A percentile compares a stretch with the other conserved stretches of the same genome.
phyloP scores from a whole-genome alignment of 768 basidiomycete species.

The Boletus rufocinnamomeus region DNA sequence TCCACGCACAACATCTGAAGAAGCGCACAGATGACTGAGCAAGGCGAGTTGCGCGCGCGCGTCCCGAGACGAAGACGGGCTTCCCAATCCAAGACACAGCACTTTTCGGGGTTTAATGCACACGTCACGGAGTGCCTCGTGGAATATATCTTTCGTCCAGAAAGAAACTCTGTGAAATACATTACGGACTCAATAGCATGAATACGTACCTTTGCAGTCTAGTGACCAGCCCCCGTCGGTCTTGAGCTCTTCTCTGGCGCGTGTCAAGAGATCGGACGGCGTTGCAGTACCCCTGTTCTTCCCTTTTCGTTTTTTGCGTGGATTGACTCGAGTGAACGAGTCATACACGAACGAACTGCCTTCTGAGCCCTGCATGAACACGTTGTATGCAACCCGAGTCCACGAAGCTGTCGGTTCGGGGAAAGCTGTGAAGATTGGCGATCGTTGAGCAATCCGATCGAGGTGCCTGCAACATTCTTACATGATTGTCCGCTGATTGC shows the following conservation, averaged over 20 bases:
- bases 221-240: slow-evolving; percentile 52
- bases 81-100: slow-evolving; percentile 75
- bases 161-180: not conserved
- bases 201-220: slow-evolving; percentile 55
- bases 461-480: not conserved
- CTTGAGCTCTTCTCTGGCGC: slow-evolving; percentile 47
- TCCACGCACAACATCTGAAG: slow-evolving; percentile 60
- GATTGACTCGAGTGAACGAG: slow-evolving; percentile 52
- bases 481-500: not conserved
- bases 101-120: slow-evolving; percentile 36
- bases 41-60: slow-evolving; percentile 71
- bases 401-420: not conserved
- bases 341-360: slow-evolving; percentile 40
- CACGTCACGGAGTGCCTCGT: slow-evolving; percentile 33
- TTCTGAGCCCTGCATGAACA: slow-evolving; percentile 19
- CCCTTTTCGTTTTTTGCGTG: slow-evolving; percentile 53
- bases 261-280: slow-evolving; percentile 42
- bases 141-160: slow-evolving; percentile 37
- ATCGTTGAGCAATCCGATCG: not conserved
- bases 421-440: not conserved
- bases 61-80: slow-evolving; percentile 61
- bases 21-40: slow-evolving; percentile 54
- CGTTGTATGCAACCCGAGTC: not conserved
- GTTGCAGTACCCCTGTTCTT: slow-evolving; percentile 35
- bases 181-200: slow-evolving; percentile 17